Evolutionary conservation across 225 moss, liverwort and hornwort genomes (phyloP).

Genomic region (Climacium dendroides): DNA sequence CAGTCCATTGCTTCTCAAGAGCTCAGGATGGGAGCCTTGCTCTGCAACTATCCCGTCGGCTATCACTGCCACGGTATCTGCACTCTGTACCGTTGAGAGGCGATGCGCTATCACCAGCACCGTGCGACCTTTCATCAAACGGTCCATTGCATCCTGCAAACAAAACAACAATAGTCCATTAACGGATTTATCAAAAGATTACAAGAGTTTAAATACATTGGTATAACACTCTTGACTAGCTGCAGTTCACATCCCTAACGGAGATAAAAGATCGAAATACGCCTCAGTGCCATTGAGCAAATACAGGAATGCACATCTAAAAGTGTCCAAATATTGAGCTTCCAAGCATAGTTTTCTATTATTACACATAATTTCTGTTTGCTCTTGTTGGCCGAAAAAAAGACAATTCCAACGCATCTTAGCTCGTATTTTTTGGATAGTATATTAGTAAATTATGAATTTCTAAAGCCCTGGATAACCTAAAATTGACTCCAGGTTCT

Average conservation of each 20-base stretch:
- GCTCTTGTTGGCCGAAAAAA: neutral
- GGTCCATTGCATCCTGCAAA: constrained; percentile 94
- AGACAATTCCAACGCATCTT: neutral
- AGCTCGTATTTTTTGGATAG: neutral
- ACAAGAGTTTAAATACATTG: too few species aligned
- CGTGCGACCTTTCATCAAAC: constrained; percentile 87
- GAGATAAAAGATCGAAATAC: neutral
- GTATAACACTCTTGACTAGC: neutral
- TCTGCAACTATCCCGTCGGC: constrained; percentile 75
- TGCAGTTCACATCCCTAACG: neutral
- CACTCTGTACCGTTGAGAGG: constrained; percentile 91
- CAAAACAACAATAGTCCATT: neutral
- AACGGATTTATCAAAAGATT: neutral
- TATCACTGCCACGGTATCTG: constrained; percentile 83
- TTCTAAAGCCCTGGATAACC: too few species aligned
- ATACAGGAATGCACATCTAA: neutral
- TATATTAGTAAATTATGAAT: neutral
- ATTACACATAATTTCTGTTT: neutral
- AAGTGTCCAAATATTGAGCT: neutral
- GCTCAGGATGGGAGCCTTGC: constrained; percentile 64
- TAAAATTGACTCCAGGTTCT: neutral
- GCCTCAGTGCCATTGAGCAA: neutral
- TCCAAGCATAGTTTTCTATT: too few species aligned
- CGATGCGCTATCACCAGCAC: constrained; percentile 97
- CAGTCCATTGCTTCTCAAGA: constrained; percentile 60